Percentiles rank a stretch among this genome's conserved stretches.
Evolutionary conservation across 2,329 filamentous ascomycete genomes (phyloP).

Genomic region (Cladosporium sp.): DNA sequence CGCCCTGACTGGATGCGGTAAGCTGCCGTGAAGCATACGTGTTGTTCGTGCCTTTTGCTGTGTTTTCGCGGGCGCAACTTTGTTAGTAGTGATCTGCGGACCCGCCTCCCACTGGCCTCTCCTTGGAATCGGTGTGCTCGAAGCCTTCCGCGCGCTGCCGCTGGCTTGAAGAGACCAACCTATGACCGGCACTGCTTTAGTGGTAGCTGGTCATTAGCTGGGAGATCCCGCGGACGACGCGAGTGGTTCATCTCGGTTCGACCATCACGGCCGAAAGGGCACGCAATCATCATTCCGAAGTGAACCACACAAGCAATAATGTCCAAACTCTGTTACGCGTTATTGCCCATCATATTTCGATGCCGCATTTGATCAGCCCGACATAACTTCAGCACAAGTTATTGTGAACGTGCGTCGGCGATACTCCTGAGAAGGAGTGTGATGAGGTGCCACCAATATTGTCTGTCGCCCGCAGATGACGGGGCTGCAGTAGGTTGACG

Average conservation of each 20-base stretch:
- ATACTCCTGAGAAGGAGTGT: conserved; percentile 12
- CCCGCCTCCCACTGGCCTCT: conserved; percentile 9
- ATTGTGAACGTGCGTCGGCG: conserved; percentile 3
- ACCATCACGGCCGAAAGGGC: conserved; percentile 7
- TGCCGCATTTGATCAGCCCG: background rate
- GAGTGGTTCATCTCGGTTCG: conserved; percentile 17
- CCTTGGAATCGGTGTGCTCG: conserved; percentile 11
- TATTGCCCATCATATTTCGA: background rate
- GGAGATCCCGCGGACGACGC: background rate
- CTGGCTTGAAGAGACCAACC: conserved; percentile 10
- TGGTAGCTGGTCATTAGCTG: background rate
- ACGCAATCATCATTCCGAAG: conserved; percentile 13
- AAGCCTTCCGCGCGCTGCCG: conserved; percentile 17
- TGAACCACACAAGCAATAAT: conserved; percentile 3
- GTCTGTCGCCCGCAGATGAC: conserved; percentile 6
- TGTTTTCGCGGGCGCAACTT: background rate
- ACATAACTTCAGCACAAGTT: conserved; percentile 1
- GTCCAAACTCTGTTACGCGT: background rate
- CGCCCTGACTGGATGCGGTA: conserved; percentile 17
- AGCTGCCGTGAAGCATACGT: conserved; percentile 22
- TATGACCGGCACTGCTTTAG: conserved; percentile 11
- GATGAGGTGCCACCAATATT: conserved; percentile 11
- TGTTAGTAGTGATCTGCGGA: background rate
- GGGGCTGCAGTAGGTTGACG: conserved; percentile 15
- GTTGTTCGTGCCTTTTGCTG: conserved; percentile 4